Evolutionary conservation across 2,329 filamentous ascomycete genomes (phyloP).

Genomic region (Domatiomyces catenatus): DNA sequence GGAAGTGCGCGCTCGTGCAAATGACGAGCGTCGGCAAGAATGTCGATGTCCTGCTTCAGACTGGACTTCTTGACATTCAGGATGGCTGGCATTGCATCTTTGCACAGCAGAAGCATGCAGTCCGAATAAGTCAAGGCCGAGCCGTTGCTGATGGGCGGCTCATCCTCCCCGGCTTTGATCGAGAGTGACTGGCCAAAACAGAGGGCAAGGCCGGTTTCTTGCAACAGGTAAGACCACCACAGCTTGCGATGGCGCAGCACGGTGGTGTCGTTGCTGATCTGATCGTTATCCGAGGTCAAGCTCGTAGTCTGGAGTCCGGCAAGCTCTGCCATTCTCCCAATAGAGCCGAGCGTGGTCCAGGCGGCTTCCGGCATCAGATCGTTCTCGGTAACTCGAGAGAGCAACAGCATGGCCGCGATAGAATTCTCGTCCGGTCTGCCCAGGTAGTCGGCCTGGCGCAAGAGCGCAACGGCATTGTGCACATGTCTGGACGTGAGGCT

Average conservation of each 20-base stretch:
- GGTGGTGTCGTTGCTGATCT: background rate
- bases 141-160: background rate
- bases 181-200: background rate
- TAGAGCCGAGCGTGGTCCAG: background rate
- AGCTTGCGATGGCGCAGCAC: background rate
- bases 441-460: conserved; percentile 3
- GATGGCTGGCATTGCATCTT: background rate
- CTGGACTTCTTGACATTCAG: background rate
- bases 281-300: background rate
- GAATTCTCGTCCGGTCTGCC: conserved; percentile 1
- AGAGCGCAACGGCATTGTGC: conserved; percentile 1
- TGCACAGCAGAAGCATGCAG: conserved; percentile 3
- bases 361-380: conserved; percentile 2
- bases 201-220: background rate
- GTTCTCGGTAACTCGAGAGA: conserved; percentile 1
- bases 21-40: background rate
- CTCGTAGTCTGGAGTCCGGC: background rate
- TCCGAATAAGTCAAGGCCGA: conserved; percentile 1
- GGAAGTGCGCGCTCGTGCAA: background rate
- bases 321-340: conserved; percentile 1
- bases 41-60: background rate
- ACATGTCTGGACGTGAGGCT: background rate
- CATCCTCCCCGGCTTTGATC: background rate
- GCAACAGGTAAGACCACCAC: conserved; percentile 1
- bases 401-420: conserved; percentile 1